Evolutionary conservation across 2,329 filamentous ascomycete species (phyloP), one percentile per base, ranked within the genome.

Genomic region (Colletotrichum scovillei): DNA sequence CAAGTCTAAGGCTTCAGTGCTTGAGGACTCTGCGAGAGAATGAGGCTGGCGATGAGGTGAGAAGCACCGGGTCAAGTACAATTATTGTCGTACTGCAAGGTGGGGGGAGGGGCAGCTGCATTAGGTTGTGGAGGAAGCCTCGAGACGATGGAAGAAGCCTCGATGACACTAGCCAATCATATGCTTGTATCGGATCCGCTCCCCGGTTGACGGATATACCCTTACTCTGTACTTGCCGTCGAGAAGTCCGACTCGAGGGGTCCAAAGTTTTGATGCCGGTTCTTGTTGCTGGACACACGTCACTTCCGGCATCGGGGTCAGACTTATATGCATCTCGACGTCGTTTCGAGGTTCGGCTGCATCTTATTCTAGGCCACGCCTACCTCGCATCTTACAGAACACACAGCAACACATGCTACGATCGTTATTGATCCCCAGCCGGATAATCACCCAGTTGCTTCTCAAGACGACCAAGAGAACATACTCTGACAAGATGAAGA

Each of bases 401-500:
- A 52, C 24, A 38, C 9, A 24, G 24, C n/a, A 38, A 56, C 24
- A n/a, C 24, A 57, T 46, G 32, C 28, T 65, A 65, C 63, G 52
- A 11, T 38, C 63, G 16, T 24, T 46, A n/a, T n/a, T 35, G 8
- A 22, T 14, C 16, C 52, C 7, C 24, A 24, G 12, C 35, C 24
- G 53, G 32, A 28, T 28, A 38, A 22, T 46, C 52, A 28, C n/a
- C 26, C 32, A 65, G 38, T 22, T 53, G 42, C 11, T 46, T 35
- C 32, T 16, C 32, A 52, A 32, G 30, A 32, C 19, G 53, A 14
- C 30, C 14, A 79, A 69, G 75, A 76, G 38, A 32, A 62, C n/a
- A 11, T 24, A 32, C 19, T 56, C 26, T 5, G 46, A 42, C 70
- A 76, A 72, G 32, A 82, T 81, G 79, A 49, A 65, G 32, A 76